Evolutionary conservation across 2,329 filamentous ascomycete genomes (phyloP).

Genomic region (Colletotrichum incanum): DNA sequence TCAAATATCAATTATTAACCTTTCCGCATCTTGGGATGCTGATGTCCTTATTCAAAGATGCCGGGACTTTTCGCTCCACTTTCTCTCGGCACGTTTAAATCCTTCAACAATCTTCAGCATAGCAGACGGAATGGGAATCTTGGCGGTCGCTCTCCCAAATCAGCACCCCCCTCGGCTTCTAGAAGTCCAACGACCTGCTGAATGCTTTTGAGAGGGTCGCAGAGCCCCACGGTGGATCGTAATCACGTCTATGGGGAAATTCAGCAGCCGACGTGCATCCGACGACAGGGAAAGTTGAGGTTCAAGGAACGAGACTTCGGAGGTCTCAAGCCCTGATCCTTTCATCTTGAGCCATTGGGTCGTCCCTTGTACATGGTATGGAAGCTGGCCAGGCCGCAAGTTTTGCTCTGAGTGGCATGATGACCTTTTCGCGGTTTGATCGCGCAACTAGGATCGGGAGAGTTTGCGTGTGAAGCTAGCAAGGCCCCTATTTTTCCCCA

Average conservation of each 20-base stretch:
- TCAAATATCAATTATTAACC: not conserved
- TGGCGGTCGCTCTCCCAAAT: not conserved
- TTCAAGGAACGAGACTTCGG: slow-evolving; percentile 3
- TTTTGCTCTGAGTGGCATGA: slow-evolving; percentile 19
- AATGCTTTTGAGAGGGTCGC: not conserved
- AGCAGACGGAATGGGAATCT: not conserved
- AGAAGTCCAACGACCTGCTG: slow-evolving; percentile 9
- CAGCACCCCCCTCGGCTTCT: slow-evolving; percentile 15
- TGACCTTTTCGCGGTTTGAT: slow-evolving; percentile 7
- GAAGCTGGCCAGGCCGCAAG: slow-evolving; percentile 13
- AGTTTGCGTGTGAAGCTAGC: slow-evolving; percentile 21
- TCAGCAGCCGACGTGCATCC: slow-evolving; percentile 23
- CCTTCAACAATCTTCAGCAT: slow-evolving; percentile 13
- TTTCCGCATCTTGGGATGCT: not conserved
- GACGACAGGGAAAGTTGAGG: slow-evolving; percentile 29
- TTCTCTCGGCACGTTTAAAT: slow-evolving; percentile 6
- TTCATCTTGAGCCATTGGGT: slow-evolving; percentile 14
- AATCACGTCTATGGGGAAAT: slow-evolving; percentile 21
- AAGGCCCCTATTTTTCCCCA: slow-evolving; percentile 12
- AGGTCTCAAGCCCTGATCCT: slow-evolving; percentile 39
- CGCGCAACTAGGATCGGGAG: slow-evolving; percentile 26
- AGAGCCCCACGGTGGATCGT: slow-evolving; percentile 37
- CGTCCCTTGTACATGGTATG: slow-evolving; percentile 6
- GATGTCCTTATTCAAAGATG: not conserved
- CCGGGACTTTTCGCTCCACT: slow-evolving; percentile 10